A percentile compares a stretch with the other conserved stretches of the same genome.
These are phyloP conservation scores for Oenanthe sinensis DNA, from an alignment of 129 eudicot genomes.

Conservation along the genomic window DNA sequence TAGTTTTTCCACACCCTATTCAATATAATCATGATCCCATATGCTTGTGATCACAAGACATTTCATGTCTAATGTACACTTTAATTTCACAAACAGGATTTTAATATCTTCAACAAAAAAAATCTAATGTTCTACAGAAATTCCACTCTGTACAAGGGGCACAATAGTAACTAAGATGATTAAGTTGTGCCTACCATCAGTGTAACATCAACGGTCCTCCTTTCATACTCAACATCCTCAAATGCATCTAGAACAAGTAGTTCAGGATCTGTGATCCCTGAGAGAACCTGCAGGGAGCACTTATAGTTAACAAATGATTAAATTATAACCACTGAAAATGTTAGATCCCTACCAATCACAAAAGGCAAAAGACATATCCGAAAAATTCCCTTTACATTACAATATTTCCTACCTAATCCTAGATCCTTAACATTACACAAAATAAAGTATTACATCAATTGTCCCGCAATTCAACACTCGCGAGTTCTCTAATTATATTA, in stretches of 20 bases:
- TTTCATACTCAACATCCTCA: slow-evolving; percentile 78
- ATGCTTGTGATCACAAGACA: background rate
- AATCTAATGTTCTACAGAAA: background rate
- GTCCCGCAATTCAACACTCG: background rate
- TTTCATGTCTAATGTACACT: background rate
- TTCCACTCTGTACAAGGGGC: background rate
- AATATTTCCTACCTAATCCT: background rate
- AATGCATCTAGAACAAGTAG: slow-evolving; percentile 59
- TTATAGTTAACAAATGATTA: background rate
- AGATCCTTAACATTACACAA: background rate
- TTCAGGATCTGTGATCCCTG: slow-evolving; percentile 59
- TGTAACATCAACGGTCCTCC: slow-evolving; percentile 51
- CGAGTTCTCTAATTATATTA: background rate
- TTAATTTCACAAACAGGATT: background rate
- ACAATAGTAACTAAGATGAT: background rate
- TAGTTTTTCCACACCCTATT: background rate
- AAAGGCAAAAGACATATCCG: background rate
- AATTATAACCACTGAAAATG: background rate
- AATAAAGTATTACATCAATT: background rate
- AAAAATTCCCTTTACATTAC: background rate
- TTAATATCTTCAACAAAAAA: background rate
- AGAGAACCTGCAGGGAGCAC: slow-evolving; percentile 48
- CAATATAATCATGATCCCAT: background rate
- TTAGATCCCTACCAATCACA: background rate
- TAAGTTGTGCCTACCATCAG: slow-evolving; percentile 40